Conservation (phyloP, 1,284 basidiomycete species). For the Trametes sp. region DNA sequence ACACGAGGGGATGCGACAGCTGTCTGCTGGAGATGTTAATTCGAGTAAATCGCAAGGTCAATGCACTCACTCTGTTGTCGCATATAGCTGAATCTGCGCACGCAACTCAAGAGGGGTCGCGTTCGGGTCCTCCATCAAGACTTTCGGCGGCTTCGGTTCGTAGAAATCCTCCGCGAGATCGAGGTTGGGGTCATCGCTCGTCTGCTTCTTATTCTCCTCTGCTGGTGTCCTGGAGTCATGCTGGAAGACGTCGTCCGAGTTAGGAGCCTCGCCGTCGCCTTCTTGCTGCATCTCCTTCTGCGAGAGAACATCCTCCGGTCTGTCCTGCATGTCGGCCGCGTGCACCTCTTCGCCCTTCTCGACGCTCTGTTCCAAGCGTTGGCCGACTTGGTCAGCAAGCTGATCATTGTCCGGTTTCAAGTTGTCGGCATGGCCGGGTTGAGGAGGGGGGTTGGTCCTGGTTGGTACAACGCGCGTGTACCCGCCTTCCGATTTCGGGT, state of each 20-base stretch:
- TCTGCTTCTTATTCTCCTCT: neutral
- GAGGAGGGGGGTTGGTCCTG: conserved; percentile 52
- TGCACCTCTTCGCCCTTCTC: conserved; percentile 30
- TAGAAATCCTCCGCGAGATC: conserved; percentile 45
- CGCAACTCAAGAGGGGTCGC: conserved; percentile 56
- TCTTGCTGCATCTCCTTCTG: conserved; percentile 50
- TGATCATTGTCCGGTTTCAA: conserved; percentile 47
- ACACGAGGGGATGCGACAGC: conserved; percentile 82
- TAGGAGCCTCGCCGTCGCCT: conserved; percentile 1
- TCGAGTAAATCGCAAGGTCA: conserved; percentile 27
- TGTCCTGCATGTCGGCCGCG: conserved; percentile 34
- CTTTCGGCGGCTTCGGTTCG: conserved; percentile 66
- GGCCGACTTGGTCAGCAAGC: conserved; percentile 35
- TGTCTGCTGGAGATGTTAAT: conserved; percentile 54
- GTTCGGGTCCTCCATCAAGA: conserved; percentile 60
- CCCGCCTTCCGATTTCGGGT: conserved; percentile 48
- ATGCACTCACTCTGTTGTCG: conserved; percentile 67
- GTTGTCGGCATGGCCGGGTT: conserved; percentile 60
- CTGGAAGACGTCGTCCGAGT: neutral
- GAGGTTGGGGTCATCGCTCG: conserved; percentile 1
- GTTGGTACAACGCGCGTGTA: conserved; percentile 48
- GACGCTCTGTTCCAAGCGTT: conserved; percentile 26
- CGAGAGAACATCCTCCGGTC: conserved; percentile 34
- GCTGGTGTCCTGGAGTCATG: neutral
- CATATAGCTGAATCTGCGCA: conserved; percentile 85